Evolutionary conservation across 208 protist species (phyloP).

Genomic region (Trichomonas tenax): DNA sequence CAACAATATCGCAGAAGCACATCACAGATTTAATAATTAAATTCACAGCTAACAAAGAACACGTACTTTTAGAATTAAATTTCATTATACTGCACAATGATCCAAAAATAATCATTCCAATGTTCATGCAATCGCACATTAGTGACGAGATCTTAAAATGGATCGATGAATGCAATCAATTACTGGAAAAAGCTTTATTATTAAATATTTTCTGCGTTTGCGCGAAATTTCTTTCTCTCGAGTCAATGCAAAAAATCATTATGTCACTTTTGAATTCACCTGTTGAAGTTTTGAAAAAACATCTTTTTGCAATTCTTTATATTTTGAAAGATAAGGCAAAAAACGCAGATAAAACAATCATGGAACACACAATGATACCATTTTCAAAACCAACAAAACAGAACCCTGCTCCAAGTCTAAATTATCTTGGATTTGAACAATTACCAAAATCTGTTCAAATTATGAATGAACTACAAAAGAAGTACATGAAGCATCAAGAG

Average conservation of each 20-base stretch:
- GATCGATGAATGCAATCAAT: neutral
- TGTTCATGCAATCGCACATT: neutral
- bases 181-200: neutral
- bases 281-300: neutral
- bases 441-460: neutral
- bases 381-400: neutral
- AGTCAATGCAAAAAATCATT: neutral
- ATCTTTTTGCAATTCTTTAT: neutral
- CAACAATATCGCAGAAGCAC: neutral
- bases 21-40: neutral
- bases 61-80: neutral
- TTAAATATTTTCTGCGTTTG: neutral
- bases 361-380: neutral
- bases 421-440: neutral
- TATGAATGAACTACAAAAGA: neutral
- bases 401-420: neutral
- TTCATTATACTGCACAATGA: neutral
- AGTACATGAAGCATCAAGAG: neutral
- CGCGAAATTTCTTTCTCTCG: neutral
- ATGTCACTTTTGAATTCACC: neutral
- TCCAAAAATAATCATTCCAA: neutral
- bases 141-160: neutral
- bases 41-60: neutral
- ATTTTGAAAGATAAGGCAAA: neutral
- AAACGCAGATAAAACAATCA: neutral